Percentiles rank a stretch among this genome's conserved stretches.
Conservation (phyloP, 2,329 filamentous ascomycete species). For the Ophiocordyceps camponoti-rufipedis region DNA sequence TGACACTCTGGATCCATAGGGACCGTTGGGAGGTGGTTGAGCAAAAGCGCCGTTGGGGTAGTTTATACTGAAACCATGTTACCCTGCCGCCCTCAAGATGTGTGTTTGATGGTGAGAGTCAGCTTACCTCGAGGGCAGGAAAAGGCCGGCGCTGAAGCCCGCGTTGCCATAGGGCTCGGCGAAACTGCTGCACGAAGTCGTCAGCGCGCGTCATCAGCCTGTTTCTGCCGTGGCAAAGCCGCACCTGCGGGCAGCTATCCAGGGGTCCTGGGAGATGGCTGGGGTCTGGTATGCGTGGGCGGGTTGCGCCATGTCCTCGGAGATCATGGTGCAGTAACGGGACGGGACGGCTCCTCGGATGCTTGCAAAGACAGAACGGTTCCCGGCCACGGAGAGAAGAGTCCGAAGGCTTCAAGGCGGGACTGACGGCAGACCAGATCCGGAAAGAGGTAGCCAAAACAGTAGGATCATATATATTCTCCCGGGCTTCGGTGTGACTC, state of each 20-base stretch:
- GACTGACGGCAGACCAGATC: conserved; percentile 2
- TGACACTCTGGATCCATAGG: conserved; percentile 19
- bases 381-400: neutral
- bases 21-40: conserved; percentile 13
- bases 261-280: conserved; percentile 26
- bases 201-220: conserved; percentile 2
- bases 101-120: conserved; percentile 2
- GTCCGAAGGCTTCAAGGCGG: neutral
- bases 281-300: conserved; percentile 28
- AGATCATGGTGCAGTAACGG: conserved; percentile 13
- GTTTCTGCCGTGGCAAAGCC: conserved; percentile 5
- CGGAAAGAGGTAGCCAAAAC: conserved; percentile 1
- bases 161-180: conserved; percentile 12
- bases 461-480: conserved; percentile 3
- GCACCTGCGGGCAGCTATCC: conserved; percentile 35
- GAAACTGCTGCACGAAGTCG: conserved; percentile 10
- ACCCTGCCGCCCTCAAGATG: conserved; percentile 3
- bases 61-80: conserved; percentile 24
- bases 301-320: conserved; percentile 25
- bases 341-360: neutral
- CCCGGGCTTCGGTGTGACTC: conserved; percentile 1
- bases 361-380: neutral
- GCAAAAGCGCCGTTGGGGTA: conserved; percentile 19
- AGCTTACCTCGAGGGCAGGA: conserved; percentile 20
- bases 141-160: conserved; percentile 18